Conservation (phyloP, 129 eudicot genomes). For the Dittrichia graveolens region DNA sequence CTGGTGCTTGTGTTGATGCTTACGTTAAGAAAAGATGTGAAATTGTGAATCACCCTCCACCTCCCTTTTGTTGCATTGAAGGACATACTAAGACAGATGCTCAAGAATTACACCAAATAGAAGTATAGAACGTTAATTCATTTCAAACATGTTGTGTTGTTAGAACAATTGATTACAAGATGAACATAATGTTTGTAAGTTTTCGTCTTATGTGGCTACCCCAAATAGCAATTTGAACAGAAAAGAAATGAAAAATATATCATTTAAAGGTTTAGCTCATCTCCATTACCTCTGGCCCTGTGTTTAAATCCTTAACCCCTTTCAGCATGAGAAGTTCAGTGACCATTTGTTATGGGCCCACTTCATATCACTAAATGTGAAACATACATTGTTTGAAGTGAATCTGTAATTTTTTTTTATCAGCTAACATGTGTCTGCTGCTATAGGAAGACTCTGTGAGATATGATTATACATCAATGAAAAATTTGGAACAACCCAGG, state of each 20-base stretch:
- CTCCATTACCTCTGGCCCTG: not conserved
- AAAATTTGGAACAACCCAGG: conserved; percentile 46
- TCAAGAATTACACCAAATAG: no score
- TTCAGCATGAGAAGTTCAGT: not conserved
- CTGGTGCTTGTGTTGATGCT: no score
- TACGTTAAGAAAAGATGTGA: no score
- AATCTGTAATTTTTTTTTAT: not conserved
- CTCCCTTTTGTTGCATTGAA: no score
- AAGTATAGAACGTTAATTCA: no score
- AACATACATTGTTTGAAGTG: conserved; percentile 7
- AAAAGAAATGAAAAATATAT: not conserved
- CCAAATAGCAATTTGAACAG: not conserved
- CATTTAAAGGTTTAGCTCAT: not conserved
- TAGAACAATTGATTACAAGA: conserved; percentile 1
- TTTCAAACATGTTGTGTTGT: not conserved
- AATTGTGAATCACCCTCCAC: no score
- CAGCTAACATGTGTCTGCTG: conserved; percentile 14
- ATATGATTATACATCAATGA: conserved; percentile 48
- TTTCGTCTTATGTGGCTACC: not conserved
- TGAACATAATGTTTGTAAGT: not conserved
- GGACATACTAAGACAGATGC: no score
- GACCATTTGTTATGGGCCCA: not conserved
- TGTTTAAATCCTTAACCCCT: not conserved
- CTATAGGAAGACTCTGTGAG: conserved; percentile 45
- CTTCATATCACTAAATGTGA: not conserved